Base-by-base conservation (phyloP, 345 rosid genomes). In the Moringa oleifera region DNA sequence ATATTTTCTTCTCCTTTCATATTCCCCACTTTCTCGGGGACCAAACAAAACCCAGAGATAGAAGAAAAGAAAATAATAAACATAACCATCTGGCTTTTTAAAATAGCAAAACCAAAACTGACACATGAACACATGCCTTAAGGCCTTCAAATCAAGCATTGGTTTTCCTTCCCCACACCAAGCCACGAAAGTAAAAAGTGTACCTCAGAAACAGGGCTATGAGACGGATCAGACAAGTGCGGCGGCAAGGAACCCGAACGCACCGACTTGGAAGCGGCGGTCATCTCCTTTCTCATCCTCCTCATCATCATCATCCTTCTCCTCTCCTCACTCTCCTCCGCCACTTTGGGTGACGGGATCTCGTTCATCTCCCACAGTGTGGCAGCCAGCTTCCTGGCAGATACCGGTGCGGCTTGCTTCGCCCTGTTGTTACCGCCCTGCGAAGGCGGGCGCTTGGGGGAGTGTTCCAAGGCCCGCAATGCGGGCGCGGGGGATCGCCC, bases 321-420 rank as follows among this genome's bases (percentile, higher is more conserved):
- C 62, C 76, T 79, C 68, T 80, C 88, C 21, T 69, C 76, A 7
- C 45, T 69, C 61, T 56, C 67, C 51, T 81, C 90, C 65, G 61
- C 76, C 68, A 73, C 67, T 55, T 80, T 76, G 6, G 95, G 88
- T 10, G 95, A 86, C 55, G 97, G 97, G 75, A 88, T 83, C 85
- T 85, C 96, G 57, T 94, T 94, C 96, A 94, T 85, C 78, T 90
- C 99, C 99, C 99, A 94, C 59, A 94, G 73, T 20, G 97, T 90
- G 1, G 99, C 99, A 18, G 97, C 99, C 59, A 94, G 78, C 73
- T 94, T 94, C 83, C 99, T 81, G 9, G 95, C 99, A 0, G 99
- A 94, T 55, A 90, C 91, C 11, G 93, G 99, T 68, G 73, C 73
- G 55, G 73, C 76, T 23, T 66, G 62, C 55, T 65, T 77, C 47